These are phyloP conservation scores for Nidula niveotomentosa DNA, from an alignment of 1,284 basidiomycete genomes.

Conservation along the genomic window DNA sequence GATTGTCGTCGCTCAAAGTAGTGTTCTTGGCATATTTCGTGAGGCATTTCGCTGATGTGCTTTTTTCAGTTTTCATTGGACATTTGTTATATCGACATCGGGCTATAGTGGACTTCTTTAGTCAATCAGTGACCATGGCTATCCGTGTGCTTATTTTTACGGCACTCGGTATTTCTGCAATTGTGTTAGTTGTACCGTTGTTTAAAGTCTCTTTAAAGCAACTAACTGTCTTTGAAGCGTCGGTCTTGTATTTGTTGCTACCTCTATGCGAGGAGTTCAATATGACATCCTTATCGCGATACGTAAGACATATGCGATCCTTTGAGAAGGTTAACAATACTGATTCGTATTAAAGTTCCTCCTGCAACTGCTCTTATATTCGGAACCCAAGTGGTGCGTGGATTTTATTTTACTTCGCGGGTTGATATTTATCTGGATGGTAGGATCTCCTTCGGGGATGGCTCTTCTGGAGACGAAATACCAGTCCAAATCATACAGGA, in stretches of 20 bases:
- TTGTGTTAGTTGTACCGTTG: slow-evolving; percentile 15
- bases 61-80: slow-evolving; percentile 16
- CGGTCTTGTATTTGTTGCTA: slow-evolving; percentile 19
- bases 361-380: slow-evolving; percentile 23
- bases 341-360: slow-evolving; percentile 14
- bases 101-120: slow-evolving; percentile 15
- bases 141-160: slow-evolving; percentile 23
- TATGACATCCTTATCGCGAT: slow-evolving; percentile 22
- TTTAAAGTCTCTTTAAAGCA: background rate
- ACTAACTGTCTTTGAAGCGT: slow-evolving; percentile 11
- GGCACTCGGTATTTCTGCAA: slow-evolving; percentile 14
- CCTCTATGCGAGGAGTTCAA: slow-evolving; percentile 14
- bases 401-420: background rate
- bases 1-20: slow-evolving; percentile 19
- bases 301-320: slow-evolving; percentile 12
- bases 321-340: background rate
- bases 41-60: background rate
- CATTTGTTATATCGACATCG: slow-evolving; percentile 19
- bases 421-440: too few species aligned
- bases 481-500: too few species aligned
- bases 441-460: too few species aligned
- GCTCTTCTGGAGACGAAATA: too few species aligned
- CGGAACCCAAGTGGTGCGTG: slow-evolving; percentile 19
- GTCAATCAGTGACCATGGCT: slow-evolving; percentile 21
- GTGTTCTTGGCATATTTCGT: background rate